Evolutionary conservation across 1,139 yeast genomes (phyloP), one percentile per base, ranked within the genome.

Genomic region (Yamadazyma kanchanaburiensis): DNA sequence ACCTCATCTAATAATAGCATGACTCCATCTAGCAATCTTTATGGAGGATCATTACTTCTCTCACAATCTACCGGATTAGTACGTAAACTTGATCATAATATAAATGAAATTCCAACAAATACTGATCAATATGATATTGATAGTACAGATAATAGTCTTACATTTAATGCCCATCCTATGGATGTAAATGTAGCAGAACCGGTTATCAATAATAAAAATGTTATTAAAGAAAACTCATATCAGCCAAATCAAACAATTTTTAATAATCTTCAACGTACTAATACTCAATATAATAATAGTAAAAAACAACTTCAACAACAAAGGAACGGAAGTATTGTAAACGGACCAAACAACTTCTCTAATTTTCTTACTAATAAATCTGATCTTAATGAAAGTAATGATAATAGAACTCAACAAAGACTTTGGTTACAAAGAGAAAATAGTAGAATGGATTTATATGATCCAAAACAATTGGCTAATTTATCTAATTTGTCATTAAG

Each of bases 341-440:
- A 53, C 30, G 59, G 53, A 3, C 55, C 56, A 5, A 57, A 53
- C 29, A 60, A 61, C 42, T 60, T 60, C 34, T 44, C 61, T 12
- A 55, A 59, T 38, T 60, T 59, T 27, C 49, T 60, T 25, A 50
- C 47, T 17, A 42, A 42, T 12, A 32, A 38, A 2, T 27, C 35
- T n/a, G 35, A 41, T 11, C 19, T 36, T 3, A 42, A 35, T 15
- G 34, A 34, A 25, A 27, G 32, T 12, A 32, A 39, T 19, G 51
- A 48, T 28, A 52, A 46, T 30, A 68, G 95, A 53, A 84, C 94
- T 0, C 95, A 85, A 48, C 91, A 84, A 47, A 72, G 82, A 39
- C 66, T 85, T 29, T 84, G 94, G 94, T 59, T 85, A 22, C 94
- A 84, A 51, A 64, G 94, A 39, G 94, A 85, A 42, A 82, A 74